Percentiles rank a stretch among this genome's conserved stretches.
Evolutionary conservation across 73 alveolate genomes (phyloP).

Genomic region (Breviolum minutum): DNA sequence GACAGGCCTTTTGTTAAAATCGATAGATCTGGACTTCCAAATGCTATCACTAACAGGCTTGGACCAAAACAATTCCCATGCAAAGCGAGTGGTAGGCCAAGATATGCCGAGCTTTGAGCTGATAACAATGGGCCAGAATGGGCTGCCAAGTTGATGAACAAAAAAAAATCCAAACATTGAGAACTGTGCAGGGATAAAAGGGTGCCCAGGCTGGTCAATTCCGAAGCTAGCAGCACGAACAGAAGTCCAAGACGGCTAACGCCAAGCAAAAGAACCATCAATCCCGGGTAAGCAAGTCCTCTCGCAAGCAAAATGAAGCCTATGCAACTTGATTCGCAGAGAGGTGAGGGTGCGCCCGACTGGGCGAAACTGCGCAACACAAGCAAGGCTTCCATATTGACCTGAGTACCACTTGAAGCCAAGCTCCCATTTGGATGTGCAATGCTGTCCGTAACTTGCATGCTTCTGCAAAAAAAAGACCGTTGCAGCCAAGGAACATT

Average conservation of each 20-base stretch:
- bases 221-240: not conserved
- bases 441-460: not conserved
- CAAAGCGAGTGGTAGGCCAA: not conserved
- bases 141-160: not conserved
- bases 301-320: not conserved
- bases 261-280: not conserved
- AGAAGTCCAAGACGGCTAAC: not conserved
- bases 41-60: not conserved
- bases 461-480: not conserved
- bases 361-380: not conserved
- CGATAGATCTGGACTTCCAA: not conserved
- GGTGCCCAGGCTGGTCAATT: not conserved
- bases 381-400: not conserved
- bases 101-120: not conserved
- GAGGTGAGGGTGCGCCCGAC: not conserved
- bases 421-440: too few species aligned
- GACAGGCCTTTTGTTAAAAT: not conserved
- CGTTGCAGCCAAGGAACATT: not conserved
- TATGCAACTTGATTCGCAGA: not conserved
- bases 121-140: not conserved
- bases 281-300: not conserved
- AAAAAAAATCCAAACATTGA: not conserved
- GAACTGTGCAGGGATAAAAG: not conserved
- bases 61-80: not conserved
- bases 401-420: not conserved